Evolutionary conservation across 305 asterid species (phyloP).

Genomic region (Plantago rigida): DNA sequence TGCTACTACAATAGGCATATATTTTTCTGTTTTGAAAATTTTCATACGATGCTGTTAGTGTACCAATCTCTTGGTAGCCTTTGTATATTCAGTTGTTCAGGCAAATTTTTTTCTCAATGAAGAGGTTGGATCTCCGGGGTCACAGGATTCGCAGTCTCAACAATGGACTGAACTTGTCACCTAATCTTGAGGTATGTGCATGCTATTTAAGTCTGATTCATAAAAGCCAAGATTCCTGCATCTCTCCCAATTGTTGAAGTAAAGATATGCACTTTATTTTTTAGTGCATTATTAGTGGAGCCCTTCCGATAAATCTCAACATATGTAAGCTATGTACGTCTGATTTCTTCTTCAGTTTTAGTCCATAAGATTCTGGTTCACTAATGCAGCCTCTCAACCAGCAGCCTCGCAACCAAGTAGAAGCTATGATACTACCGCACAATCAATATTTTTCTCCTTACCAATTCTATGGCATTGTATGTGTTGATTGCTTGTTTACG

Average conservation of each 20-base stretch:
- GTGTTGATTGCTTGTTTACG: no score
- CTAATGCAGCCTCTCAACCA: neutral
- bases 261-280: no score
- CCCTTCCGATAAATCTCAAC: no score
- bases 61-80: slow-evolving; percentile 16
- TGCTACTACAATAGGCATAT: slow-evolving; percentile 15
- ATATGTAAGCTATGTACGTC: no score
- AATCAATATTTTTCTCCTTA: slow-evolving; percentile 3
- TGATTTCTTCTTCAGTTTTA: neutral
- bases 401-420: no score
- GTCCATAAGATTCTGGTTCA: slow-evolving; percentile 7
- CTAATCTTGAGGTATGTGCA: slow-evolving; percentile 77
- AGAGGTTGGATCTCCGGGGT: slow-evolving; percentile 99
- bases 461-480: no score
- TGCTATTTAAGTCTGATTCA: slow-evolving; percentile 11
- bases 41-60: slow-evolving; percentile 17
- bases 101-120: slow-evolving; percentile 27
- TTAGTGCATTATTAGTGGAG: no score
- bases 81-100: slow-evolving; percentile 23
- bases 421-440: neutral
- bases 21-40: slow-evolving; percentile 8
- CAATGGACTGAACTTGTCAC: slow-evolving; percentile 67
- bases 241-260: no score
- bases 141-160: slow-evolving; percentile 80
- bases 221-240: neutral